Base-by-base conservation (phyloP, 345 rosid species). In the Dipteronia dyeriana region DNA sequence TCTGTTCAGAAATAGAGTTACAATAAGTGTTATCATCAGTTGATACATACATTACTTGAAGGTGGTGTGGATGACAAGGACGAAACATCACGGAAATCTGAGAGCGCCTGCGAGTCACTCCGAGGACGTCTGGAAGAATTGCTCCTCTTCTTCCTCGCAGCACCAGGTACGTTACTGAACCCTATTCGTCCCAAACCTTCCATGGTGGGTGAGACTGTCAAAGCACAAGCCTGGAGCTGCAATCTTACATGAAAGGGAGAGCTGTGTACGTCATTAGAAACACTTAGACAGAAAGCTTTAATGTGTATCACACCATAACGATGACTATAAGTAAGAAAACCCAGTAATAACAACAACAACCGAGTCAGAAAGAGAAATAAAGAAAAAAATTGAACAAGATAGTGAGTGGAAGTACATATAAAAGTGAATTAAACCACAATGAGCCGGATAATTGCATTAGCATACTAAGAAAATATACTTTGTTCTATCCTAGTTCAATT, bases 1-100 rank as follows among this genome's bases (percentile, higher is more conserved):
- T 76, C 75, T 75, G 62, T 20, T 0, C 13, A 60, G 17, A 47
- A 68, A 73, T n/a, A 45, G 14, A 72, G 75, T 29, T 51, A 20
- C 29, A 71, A 75, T 57, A 72, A 78, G 5, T 57, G 70, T 10
- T 68, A 7, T 66, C 43, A 49, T 74, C 54, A 17, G 68, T 77
- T 56, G 54, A 65, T 53, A 63, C 54, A 64, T 69, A 90, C 93
- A 75, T 76, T 85, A n/a, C 88, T 90, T 75, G 87, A 79, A 79
- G 92, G 85, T 11, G 93, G 91, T 51, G 92, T 89, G 59, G 97
- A 92, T 56, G 97, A 89, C 43, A 89, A 79, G 47, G 97, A 89
- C 17, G 89, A 85, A 59, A 87, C 63, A 74, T 92, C 94, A 16
- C 79, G 87, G 62, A 85, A 85, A 79, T 85, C 90, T 3, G 85